Percentiles rank a stretch among this genome's conserved stretches.
These are phyloP conservation scores for Tylopilus balloui DNA, from an alignment of 768 basidiomycete genomes.

Conservation along the genomic window DNA sequence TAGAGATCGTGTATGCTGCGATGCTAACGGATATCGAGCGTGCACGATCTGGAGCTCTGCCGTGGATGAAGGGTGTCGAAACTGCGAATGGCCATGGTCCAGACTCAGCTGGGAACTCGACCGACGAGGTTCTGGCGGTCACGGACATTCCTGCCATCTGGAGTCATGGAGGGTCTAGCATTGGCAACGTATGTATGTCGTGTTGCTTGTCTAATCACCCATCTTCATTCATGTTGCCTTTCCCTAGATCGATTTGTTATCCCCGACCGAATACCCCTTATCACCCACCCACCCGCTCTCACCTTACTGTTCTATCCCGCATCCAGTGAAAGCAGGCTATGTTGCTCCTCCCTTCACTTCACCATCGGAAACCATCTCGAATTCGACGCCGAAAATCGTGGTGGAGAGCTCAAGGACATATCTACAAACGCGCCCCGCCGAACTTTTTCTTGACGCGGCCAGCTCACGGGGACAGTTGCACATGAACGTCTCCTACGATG, in stretches of 20 bases:
- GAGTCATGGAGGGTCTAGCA: constrained; percentile 19
- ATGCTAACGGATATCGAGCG: neutral
- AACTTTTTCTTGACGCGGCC: constrained; percentile 41
- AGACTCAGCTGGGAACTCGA: too few relatives aligned
- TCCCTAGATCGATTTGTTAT: constrained; percentile 30
- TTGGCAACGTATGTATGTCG: constrained; percentile 19
- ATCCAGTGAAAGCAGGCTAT: constrained; percentile 7
- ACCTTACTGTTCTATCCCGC: constrained; percentile 15
- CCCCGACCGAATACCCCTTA: constrained; percentile 36
- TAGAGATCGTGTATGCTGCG: constrained; percentile 33
- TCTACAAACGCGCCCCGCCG: constrained; percentile 42
- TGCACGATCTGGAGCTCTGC: neutral
- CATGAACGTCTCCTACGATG: constrained; percentile 38
- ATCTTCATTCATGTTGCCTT: neutral
- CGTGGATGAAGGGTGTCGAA: neutral
- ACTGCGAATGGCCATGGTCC: neutral
- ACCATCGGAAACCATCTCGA: neutral
- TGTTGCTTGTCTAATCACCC: neutral
- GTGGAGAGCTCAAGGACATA: constrained; percentile 6
- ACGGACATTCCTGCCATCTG: constrained; percentile 1
- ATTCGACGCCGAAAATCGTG: constrained; percentile 4
- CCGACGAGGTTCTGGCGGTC: neutral
- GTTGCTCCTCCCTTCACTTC: neutral
- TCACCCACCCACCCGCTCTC: constrained; percentile 5
- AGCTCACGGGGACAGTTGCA: constrained; percentile 31